These are phyloP conservation scores for Nothophoma quercina DNA, from an alignment of 2,329 filamentous ascomycete species.

Conservation along the genomic window DNA sequence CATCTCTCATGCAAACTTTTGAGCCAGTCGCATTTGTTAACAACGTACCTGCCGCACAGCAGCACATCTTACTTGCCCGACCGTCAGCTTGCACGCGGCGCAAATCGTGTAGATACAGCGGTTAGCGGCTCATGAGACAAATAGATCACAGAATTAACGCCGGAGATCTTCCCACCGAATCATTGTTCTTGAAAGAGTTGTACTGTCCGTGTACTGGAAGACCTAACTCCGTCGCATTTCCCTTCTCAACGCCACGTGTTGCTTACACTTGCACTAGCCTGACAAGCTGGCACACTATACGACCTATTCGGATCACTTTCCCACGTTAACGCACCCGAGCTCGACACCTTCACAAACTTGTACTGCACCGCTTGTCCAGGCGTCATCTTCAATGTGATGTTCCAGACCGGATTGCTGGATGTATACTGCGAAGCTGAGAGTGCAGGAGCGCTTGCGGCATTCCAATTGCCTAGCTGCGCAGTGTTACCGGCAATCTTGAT, in stretches of 20 bases:
- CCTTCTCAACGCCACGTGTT: slow-evolving; percentile 33
- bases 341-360: slow-evolving; percentile 56
- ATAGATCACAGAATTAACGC: too few relatives aligned
- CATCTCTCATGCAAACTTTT: too few relatives aligned
- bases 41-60: too few relatives aligned
- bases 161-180: too few relatives aligned
- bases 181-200: background rate
- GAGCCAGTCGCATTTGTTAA: too few relatives aligned
- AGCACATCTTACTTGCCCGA: too few relatives aligned
- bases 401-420: slow-evolving; percentile 56
- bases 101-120: too few relatives aligned
- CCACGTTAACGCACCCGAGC: slow-evolving; percentile 55
- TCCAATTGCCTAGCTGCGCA: slow-evolving; percentile 56
- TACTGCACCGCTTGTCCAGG: slow-evolving; percentile 55
- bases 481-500: slow-evolving; percentile 56
- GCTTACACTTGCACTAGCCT: slow-evolving; percentile 32
- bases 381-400: slow-evolving; percentile 49
- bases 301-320: slow-evolving; percentile 56
- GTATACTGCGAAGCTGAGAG: slow-evolving; percentile 56
- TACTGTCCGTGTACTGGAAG: too few relatives aligned
- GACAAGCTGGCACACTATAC: slow-evolving; percentile 44
- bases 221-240: too few relatives aligned
- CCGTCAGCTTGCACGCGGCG: too few relatives aligned
- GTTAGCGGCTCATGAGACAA: too few relatives aligned
- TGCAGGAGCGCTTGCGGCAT: slow-evolving; percentile 48